These are phyloP conservation scores for Jacaranda mimosifolia DNA, from an alignment of 257 asterid genomes.

Conservation along the genomic window DNA sequence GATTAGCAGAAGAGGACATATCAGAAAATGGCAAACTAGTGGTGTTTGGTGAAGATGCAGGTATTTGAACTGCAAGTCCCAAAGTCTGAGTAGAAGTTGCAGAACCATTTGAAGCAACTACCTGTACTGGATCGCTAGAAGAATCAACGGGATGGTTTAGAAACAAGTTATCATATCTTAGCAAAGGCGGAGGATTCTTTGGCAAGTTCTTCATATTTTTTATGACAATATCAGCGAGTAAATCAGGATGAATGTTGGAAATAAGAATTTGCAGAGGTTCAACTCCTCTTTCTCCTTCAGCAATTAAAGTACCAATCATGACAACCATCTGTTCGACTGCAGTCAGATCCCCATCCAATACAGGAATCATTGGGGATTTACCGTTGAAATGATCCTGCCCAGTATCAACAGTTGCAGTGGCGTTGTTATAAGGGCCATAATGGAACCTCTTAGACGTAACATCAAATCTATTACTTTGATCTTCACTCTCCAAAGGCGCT, in stretches of 20 bases:
- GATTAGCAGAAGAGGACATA: constrained; percentile 54
- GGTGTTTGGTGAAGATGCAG: constrained; percentile 48
- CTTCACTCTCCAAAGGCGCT: constrained; percentile 61
- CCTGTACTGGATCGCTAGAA: constrained; percentile 49
- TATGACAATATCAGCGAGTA: constrained; percentile 95
- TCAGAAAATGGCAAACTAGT: constrained; percentile 56
- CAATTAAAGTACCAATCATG: constrained; percentile 91
- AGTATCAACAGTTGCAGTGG: constrained; percentile 50
- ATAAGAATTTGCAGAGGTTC: constrained; percentile 85
- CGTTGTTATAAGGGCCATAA: constrained; percentile 51
- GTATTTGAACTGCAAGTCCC: constrained; percentile 57
- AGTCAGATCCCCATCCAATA: constrained; percentile 59
- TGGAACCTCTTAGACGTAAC: constrained; percentile 64
- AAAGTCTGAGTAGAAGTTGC: constrained; percentile 49
- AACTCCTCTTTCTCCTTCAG: constrained; percentile 95
- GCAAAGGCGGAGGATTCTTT: constrained; percentile 61
- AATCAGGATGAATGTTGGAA: constrained; percentile 84
- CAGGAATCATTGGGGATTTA: constrained; percentile 57
- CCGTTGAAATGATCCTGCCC: constrained; percentile 68
- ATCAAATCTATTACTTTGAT: constrained; percentile 56
- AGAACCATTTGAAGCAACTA: constrained; percentile 64
- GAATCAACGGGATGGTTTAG: constrained; percentile 52
- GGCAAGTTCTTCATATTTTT: constrained; percentile 96
- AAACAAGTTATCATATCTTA: constrained; percentile 46
- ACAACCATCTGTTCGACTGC: constrained; percentile 91